phyloP scores from a whole-genome alignment of 1,284 basidiomycete species.

The Binderoboletus segoi region DNA sequence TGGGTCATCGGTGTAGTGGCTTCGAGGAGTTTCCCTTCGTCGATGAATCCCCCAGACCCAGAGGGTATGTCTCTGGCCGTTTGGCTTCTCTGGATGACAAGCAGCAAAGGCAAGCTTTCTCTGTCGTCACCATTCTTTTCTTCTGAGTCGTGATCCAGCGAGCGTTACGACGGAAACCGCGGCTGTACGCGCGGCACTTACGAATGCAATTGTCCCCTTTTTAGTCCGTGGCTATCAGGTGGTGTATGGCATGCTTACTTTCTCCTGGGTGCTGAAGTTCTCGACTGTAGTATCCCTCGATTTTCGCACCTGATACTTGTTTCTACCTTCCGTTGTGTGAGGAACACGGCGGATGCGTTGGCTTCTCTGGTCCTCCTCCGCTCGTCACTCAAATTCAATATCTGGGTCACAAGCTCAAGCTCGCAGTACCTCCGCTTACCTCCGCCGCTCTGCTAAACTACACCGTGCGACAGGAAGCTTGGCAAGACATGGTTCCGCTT shows the following conservation, averaged over 20 bases:
- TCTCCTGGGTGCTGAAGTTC: slow-evolving; percentile 3
- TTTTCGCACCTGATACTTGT: slow-evolving; percentile 42
- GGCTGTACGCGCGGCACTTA: slow-evolving; percentile 25
- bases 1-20: slow-evolving; percentile 30
- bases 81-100: slow-evolving; percentile 62
- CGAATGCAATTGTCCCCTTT: slow-evolving; percentile 35
- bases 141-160: slow-evolving; percentile 27
- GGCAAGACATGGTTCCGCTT: slow-evolving; percentile 33
- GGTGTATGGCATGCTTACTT: slow-evolving; percentile 9
- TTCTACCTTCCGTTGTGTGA: slow-evolving; percentile 42
- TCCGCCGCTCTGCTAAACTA: slow-evolving; percentile 42
- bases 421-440: slow-evolving; percentile 43
- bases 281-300: slow-evolving; percentile 41
- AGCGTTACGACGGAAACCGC: slow-evolving; percentile 21
- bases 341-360: slow-evolving; percentile 20
- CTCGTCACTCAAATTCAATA: slow-evolving; percentile 39
- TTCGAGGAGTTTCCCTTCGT: slow-evolving; percentile 14
- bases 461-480: slow-evolving; percentile 40
- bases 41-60: slow-evolving; percentile 26
- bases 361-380: slow-evolving; percentile 35
- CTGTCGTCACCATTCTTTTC: neutral
- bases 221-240: slow-evolving; percentile 42
- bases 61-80: slow-evolving; percentile 47
- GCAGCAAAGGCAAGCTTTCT: slow-evolving; percentile 42
- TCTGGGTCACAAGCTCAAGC: slow-evolving; percentile 40